Conservation (phyloP, 306 rosid genomes). For the Sindora glabra region DNA sequence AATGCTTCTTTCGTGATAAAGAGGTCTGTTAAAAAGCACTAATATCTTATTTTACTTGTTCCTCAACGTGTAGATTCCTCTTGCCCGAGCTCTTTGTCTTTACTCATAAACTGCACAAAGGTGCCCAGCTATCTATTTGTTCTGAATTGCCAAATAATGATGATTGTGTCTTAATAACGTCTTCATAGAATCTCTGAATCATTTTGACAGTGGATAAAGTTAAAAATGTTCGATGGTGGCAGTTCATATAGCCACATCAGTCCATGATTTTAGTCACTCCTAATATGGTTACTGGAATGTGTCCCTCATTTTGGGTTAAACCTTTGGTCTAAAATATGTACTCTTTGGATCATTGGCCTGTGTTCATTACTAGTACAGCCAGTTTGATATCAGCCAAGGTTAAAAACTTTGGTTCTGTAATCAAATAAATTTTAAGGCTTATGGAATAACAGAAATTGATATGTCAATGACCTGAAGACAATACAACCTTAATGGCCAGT, state of each 20-base stretch:
- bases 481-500: neutral
- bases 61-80: too few species aligned
- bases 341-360: too few species aligned
- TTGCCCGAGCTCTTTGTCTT: neutral
- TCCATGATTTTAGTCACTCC: neutral
- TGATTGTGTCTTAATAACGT: neutral
- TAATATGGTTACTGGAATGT: neutral
- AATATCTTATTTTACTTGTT: neutral
- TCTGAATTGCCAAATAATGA: neutral
- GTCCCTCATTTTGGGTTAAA: neutral
- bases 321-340: too few species aligned
- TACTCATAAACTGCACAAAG: neutral
- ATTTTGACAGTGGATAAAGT: neutral
- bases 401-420: constrained; percentile 3
- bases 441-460: neutral
- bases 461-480: neutral
- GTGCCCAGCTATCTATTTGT: neutral
- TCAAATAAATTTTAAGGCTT: neutral
- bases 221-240: neutral
- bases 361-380: too few species aligned
- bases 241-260: neutral
- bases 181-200: neutral
- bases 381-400: neutral
- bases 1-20: constrained; percentile 11
- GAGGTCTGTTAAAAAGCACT: constrained; percentile 15